Evolutionary conservation across 768 basidiomycete genomes (phyloP).

Genomic region (Omphalotus guepiniiformis): DNA sequence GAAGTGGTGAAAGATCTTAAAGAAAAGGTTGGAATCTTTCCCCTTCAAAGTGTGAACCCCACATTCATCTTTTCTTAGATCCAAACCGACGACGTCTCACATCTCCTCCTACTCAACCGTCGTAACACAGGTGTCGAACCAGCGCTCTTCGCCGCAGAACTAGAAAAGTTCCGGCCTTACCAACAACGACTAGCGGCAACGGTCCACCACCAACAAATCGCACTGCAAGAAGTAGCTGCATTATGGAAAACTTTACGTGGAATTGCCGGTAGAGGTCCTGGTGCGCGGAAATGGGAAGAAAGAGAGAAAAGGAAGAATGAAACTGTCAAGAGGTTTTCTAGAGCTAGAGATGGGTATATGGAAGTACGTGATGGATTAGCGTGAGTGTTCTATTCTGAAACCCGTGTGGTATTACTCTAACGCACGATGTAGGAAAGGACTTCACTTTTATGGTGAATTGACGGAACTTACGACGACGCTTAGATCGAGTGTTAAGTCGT

Average conservation of each 20-base stretch:
- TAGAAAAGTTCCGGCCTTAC: constrained; percentile 94
- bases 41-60: too few species aligned
- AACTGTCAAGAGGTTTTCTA: constrained; percentile 61
- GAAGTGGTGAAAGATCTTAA: constrained; percentile 93
- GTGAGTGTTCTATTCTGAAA: constrained; percentile 42
- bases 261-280: constrained; percentile 68
- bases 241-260: constrained; percentile 74
- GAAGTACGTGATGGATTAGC: constrained; percentile 82
- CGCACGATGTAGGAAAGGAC: constrained; percentile 60
- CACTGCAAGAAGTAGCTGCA: constrained; percentile 69
- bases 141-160: constrained; percentile 84
- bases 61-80: too few species aligned
- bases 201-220: constrained; percentile 68
- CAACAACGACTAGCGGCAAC: constrained; percentile 79
- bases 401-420: constrained; percentile 8
- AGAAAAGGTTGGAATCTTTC: constrained; percentile 64
- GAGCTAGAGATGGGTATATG: constrained; percentile 80
- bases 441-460: constrained; percentile 86
- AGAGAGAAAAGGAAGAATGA: constrained; percentile 79
- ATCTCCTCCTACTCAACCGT: constrained; percentile 86
- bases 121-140: constrained; percentile 81
- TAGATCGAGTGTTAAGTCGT: constrained; percentile 52
- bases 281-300: constrained; percentile 78
- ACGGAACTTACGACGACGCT: constrained; percentile 58
- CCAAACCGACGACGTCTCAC: constrained; percentile 95